phyloP scores from a whole-genome alignment of 306 rosid species.

The Dryas octopetala region DNA sequence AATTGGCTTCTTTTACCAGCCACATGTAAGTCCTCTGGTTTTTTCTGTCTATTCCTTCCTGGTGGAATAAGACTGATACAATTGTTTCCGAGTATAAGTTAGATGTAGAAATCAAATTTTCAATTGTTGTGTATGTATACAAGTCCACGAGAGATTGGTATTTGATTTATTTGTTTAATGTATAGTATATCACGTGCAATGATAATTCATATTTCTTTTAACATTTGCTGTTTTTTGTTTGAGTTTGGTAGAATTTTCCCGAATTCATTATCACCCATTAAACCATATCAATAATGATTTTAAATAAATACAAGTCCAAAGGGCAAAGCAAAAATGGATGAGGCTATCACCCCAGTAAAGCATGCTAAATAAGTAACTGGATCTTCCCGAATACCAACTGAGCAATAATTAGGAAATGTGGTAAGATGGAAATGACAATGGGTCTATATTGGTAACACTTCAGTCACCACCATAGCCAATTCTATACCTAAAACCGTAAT shows the following conservation, averaged over 20 bases:
- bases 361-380: no score
- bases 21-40: neutral
- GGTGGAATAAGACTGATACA: neutral
- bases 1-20: neutral
- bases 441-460: no score
- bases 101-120: constrained; percentile 12
- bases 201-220: neutral
- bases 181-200: neutral
- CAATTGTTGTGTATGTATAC: constrained; percentile 9
- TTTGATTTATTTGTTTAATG: constrained; percentile 12
- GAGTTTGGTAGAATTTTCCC: neutral
- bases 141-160: neutral
- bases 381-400: neutral
- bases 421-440: neutral
- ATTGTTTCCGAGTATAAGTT: neutral
- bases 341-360: no score
- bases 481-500: neutral
- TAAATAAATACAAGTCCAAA: no score
- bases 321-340: no score
- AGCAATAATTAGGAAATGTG: neutral
- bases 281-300: no score
- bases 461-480: neutral
- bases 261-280: no score
- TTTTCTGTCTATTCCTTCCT: neutral
- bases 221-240: neutral